Percentiles rank a stretch among this genome's conserved stretches.
phyloP scores from a whole-genome alignment of 257 asterid genomes.

The Anisodus tanguticus region DNA sequence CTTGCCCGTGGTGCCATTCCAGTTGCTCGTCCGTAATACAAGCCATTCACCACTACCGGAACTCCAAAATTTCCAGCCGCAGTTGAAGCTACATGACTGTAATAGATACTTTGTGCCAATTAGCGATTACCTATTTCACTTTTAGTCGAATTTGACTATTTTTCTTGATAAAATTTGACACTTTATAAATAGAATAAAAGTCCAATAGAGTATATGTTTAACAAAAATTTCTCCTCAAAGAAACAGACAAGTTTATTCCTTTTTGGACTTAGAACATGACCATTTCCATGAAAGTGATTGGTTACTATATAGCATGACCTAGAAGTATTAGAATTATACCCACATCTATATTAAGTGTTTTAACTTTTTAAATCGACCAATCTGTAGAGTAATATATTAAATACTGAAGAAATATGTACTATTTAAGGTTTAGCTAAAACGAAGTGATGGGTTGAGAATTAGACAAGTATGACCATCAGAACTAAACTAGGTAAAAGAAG shows the following conservation, averaged over 20 bases:
- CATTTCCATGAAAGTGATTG: neutral
- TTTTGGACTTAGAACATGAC: neutral
- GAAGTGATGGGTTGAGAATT: neutral
- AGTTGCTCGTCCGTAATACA: slow-evolving; percentile 82
- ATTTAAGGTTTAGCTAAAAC: too few species aligned
- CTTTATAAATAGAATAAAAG: neutral
- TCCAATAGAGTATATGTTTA: too few species aligned
- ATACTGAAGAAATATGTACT: neutral
- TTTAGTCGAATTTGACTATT: too few species aligned
- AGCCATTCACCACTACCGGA: slow-evolving; percentile 85
- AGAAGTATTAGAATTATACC: neutral
- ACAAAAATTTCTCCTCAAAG: too few species aligned
- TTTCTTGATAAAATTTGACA: too few species aligned
- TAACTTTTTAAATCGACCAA: neutral
- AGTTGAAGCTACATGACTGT: slow-evolving; percentile 91
- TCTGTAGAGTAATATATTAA: neutral
- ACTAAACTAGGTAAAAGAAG: neutral
- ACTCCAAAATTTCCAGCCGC: slow-evolving; percentile 91
- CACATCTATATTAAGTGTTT: neutral
- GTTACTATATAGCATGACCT: neutral
- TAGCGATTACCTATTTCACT: too few species aligned
- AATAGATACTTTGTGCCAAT: too few species aligned
- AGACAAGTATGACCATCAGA: neutral
- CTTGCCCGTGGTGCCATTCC: slow-evolving; percentile 99
- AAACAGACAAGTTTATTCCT: neutral